Base-by-base conservation (phyloP, 305 asterid genomes). In the Ruellia speciosa region DNA sequence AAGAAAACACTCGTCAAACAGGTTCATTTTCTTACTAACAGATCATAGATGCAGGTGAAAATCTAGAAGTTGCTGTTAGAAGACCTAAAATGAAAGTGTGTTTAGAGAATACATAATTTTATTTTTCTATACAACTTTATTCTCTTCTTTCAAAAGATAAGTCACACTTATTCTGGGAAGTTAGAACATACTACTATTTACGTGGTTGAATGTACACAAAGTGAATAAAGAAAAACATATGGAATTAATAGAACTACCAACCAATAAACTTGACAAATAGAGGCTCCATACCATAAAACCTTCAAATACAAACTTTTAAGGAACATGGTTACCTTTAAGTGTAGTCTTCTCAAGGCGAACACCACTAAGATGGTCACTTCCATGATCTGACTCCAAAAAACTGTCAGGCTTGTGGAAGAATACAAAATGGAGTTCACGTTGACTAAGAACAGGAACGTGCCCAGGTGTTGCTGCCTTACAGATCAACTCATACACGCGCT, bases 401-500 rank as follows among this genome's bases (percentile, higher is more conserved):
- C 69, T 82, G 54, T 82, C 87, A 17, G 99, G 99, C 72, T 73
- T 86, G 65, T 47, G 88, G 67, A 88, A 88, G 88, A 88, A 92
- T 70, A 81, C 79, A 68, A 88, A 86, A 67, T 88, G 96, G 62
- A 92, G 92, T 60, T 92, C 96, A 14, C 84, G 87, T 68, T 78
- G 78, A 72, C 77, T 65, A 9, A 76, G 62, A 69, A 63, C 33
- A 40, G 72, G 63, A 70, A 75, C 64, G 65, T 24, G 55, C 24
- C 73, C 79, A 9, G 79, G 67, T 17, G 71, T 57, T 49, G 72
- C 93, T 53, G 94, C 95, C 74, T 79, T 86, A 9, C 94, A 81
- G 56, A 88, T 86, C 83, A 88, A 73, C 68, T 92, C 99, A 54
- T 86, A 74, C 58, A 92, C 87, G 60, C 97, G 85, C 77, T 84